phyloP scores from a whole-genome alignment of 805 yeast species.

The Ogataea henricii region DNA sequence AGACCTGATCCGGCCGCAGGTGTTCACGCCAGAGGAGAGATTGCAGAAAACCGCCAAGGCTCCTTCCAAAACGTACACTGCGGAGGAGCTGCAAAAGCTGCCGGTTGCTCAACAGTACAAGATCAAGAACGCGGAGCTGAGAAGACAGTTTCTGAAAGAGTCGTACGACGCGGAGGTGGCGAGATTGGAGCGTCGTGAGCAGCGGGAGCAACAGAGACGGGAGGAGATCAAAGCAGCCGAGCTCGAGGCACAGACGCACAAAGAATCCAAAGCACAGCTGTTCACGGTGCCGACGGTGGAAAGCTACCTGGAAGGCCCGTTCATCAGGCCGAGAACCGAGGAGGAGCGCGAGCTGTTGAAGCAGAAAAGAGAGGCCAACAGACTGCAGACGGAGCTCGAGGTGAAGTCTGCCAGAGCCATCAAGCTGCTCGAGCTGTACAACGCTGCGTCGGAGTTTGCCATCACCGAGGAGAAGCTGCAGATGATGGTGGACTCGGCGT shows the following conservation, averaged over 20 bases:
- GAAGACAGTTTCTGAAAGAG: constrained; percentile 70
- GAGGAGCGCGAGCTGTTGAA: constrained; percentile 62
- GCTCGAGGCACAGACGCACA: constrained; percentile 40
- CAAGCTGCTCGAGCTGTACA: constrained; percentile 68
- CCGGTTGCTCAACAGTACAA: constrained; percentile 47
- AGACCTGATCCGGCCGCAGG: constrained; percentile 52
- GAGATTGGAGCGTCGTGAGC: constrained; percentile 37
- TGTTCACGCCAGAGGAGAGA: constrained; percentile 60
- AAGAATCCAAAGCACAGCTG: constrained; percentile 52
- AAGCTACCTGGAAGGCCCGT: constrained; percentile 61
- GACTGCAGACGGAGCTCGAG: constrained; percentile 54
- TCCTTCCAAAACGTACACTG: constrained; percentile 40
- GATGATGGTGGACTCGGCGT: constrained; percentile 57
- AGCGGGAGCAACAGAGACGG: constrained; percentile 23
- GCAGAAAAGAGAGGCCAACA: constrained; percentile 67
- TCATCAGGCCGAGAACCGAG: constrained; percentile 69
- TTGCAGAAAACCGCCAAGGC: constrained; percentile 53
- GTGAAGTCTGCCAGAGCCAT: constrained; percentile 55
- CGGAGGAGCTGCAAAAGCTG: constrained; percentile 37
- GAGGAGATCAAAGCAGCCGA: constrained; percentile 30
- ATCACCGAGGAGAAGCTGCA: constrained; percentile 69
- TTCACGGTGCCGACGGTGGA: constrained; percentile 83
- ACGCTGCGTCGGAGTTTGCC: constrained; percentile 66
- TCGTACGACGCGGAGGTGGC: constrained; percentile 47
- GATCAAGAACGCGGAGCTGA: constrained; percentile 57